Conservation (phyloP, 352 stramenopile genomes). For the Pythium folliculosum region DNA sequence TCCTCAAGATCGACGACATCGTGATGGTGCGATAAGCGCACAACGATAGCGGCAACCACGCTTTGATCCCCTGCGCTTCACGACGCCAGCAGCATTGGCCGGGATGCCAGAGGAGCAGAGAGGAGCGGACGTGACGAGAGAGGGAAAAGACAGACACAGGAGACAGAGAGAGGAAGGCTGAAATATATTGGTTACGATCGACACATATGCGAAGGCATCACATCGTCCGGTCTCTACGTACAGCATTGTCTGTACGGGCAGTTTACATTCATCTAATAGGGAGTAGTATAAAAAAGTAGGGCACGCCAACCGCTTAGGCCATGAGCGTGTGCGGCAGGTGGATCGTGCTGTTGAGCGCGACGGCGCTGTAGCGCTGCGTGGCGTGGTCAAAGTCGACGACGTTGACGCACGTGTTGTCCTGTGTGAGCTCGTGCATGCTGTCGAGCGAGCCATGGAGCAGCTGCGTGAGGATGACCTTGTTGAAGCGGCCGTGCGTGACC, state of each 20-base stretch:
- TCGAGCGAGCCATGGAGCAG: constrained; percentile 60
- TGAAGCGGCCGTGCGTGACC: constrained; percentile 84
- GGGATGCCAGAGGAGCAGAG: too few relatives aligned
- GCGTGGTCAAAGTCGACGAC: constrained; percentile 77
- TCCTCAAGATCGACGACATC: constrained; percentile 99
- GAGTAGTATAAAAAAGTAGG: not conserved
- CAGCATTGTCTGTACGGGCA: not conserved
- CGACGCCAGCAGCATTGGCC: too few relatives aligned
- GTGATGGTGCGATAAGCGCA: constrained; percentile 92
- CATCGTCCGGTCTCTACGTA: not conserved
- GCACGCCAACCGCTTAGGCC: not conserved
- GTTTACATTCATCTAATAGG: constrained; percentile 10
- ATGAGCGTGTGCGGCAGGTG: constrained; percentile 46
- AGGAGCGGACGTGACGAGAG: too few relatives aligned
- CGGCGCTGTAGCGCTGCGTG: constrained; percentile 51
- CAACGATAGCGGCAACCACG: too few relatives aligned
- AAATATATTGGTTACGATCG: constrained; percentile 1
- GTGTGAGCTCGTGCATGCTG: constrained; percentile 65
- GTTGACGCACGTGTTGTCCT: constrained; percentile 88
- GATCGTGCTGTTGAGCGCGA: constrained; percentile 73
- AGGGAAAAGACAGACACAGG: not conserved
- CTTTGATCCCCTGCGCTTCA: too few relatives aligned
- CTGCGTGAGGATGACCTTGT: constrained; percentile 78
- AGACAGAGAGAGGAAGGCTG: not conserved
- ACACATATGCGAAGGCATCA: not conserved